Conservation (phyloP, 2,329 filamentous ascomycete species). For the Alternaria triticimaculans region DNA sequence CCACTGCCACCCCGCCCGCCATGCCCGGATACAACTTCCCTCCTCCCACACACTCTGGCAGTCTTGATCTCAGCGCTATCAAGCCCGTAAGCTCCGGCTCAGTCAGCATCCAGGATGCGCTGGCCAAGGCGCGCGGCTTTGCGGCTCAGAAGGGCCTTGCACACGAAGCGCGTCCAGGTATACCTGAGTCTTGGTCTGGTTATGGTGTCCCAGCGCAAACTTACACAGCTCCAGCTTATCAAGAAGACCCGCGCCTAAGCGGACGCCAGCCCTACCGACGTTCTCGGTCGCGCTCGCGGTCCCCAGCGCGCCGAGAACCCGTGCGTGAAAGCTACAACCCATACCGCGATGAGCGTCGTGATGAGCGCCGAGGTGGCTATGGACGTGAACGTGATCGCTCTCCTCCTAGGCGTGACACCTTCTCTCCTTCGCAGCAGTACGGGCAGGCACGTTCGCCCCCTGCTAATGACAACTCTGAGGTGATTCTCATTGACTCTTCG, state of each 20-base stretch:
- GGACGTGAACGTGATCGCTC: conserved; percentile 78
- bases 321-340: conserved; percentile 80
- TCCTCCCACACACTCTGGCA: conserved; percentile 75
- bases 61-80: conserved; percentile 79
- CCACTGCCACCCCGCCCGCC: conserved; percentile 50
- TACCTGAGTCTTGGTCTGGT: conserved; percentile 53
- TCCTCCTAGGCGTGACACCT: conserved; percentile 64
- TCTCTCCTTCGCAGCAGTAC: conserved; percentile 65
- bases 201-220: conserved; percentile 36
- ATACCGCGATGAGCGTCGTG: conserved; percentile 84
- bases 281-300: conserved; percentile 72
- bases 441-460: conserved; percentile 65
- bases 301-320: conserved; percentile 67
- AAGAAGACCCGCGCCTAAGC: conserved; percentile 57
- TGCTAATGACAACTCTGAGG: conserved; percentile 76
- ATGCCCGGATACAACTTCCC: conserved; percentile 62
- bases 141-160: conserved; percentile 78
- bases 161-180: conserved; percentile 53
- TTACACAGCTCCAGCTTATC: conserved; percentile 47
- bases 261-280: conserved; percentile 64
- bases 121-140: conserved; percentile 83
- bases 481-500: conserved; percentile 84
- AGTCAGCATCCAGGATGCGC: conserved; percentile 82
- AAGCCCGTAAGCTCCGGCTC: conserved; percentile 81
- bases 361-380: conserved; percentile 65